These are phyloP conservation scores for Eleusine indica DNA, from an alignment of 176 grass and related monocot species.

Conservation along the genomic window DNA sequence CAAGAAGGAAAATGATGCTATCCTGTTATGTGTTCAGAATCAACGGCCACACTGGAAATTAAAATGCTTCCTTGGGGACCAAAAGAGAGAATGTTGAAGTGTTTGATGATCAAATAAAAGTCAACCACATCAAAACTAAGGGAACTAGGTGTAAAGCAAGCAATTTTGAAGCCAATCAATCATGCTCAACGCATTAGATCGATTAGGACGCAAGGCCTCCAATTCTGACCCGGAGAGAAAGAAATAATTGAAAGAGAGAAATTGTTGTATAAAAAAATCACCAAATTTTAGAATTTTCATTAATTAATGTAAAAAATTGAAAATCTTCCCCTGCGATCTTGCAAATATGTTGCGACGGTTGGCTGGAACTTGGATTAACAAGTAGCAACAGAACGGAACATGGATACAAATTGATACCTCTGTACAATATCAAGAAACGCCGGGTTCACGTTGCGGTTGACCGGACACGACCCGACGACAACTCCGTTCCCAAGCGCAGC, in stretches of 20 bases:
- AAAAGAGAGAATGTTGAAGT: neutral
- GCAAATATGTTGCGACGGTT: neutral
- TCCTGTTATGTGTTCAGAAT: neutral
- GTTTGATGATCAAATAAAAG: neutral
- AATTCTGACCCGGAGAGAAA: neutral
- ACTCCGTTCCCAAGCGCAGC: neutral
- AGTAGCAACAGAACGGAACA: neutral
- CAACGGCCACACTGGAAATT: neutral
- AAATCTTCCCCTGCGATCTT: neutral
- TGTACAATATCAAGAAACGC: neutral
- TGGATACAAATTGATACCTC: slow-evolving; percentile 1
- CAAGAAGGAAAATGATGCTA: neutral
- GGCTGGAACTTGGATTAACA: neutral
- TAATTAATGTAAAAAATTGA: neutral
- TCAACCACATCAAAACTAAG: neutral
- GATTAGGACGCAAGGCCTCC: neutral
- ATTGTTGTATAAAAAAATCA: neutral
- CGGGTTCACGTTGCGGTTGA: neutral
- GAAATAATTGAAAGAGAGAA: neutral
- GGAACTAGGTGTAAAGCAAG: neutral
- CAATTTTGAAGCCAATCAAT: neutral
- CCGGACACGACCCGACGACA: neutral
- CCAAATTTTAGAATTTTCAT: neutral
- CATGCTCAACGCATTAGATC: neutral
- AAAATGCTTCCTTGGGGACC: neutral